Percentiles rank a stretch among this genome's conserved stretches.
Conservation (phyloP, 1,284 basidiomycete species). For the Cutaneotrichosporon spelunceum region DNA sequence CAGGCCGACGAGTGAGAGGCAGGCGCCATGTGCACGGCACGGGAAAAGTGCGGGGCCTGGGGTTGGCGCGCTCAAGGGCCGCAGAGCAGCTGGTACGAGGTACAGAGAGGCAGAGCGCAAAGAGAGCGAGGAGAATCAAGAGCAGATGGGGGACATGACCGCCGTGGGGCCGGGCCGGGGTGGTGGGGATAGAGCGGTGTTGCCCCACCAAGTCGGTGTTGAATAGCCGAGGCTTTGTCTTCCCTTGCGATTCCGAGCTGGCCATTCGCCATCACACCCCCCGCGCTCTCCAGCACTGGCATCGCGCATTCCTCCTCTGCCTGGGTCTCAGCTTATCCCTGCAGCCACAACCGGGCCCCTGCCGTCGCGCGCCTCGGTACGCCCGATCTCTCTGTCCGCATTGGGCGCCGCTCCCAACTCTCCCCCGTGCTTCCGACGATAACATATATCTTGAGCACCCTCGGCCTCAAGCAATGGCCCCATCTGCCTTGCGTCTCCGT, state of each 20-base stretch:
- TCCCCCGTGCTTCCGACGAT: constrained; percentile 1
- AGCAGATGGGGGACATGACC: no score
- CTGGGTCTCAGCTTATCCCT: neutral
- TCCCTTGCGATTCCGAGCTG: no score
- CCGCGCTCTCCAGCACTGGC: neutral
- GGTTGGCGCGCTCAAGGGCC: no score
- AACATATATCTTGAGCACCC: neutral
- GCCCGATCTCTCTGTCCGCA: constrained; percentile 6
- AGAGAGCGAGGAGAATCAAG: no score
- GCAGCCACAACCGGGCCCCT: neutral
- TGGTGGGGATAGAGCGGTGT: neutral
- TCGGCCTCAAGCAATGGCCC: neutral
- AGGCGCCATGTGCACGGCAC: no score
- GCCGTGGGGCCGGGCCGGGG: no score
- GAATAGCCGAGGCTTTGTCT: neutral
- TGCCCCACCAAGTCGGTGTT: neutral
- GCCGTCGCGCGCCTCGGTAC: constrained; percentile 3
- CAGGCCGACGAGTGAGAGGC: no score
- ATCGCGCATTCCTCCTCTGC: neutral
- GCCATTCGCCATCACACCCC: neutral
- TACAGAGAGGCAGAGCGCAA: no score
- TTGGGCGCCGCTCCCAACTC: constrained; percentile 7
- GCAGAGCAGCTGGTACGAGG: no score
- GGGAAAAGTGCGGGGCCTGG: no score
- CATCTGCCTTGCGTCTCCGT: neutral